phyloP scores from a whole-genome alignment of 352 stramenopile species.

The Phytophthora lateralis region DNA sequence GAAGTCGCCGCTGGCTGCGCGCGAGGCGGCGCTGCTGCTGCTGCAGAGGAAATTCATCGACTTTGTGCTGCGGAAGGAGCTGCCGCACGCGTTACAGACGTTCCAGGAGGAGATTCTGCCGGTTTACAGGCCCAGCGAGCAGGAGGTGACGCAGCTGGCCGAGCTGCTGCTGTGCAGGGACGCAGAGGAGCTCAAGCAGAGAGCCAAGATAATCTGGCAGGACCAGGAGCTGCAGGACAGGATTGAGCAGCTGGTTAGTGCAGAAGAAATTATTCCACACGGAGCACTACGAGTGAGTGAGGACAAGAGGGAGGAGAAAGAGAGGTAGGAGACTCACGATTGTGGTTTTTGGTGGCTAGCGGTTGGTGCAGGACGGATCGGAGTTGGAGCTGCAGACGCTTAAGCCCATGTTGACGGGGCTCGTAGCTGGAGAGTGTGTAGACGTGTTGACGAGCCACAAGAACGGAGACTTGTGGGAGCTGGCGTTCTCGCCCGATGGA shows the following conservation, averaged over 20 bases:
- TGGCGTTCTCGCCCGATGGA: slow-evolving; percentile 85
- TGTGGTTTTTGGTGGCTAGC: slow-evolving; percentile 27
- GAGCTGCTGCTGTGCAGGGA: slow-evolving; percentile 65
- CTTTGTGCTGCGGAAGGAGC: slow-evolving; percentile 43
- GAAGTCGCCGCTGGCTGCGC: slow-evolving; percentile 45
- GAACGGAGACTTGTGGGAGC: slow-evolving; percentile 59
- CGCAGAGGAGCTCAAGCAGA: slow-evolving; percentile 38
- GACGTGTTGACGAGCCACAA: slow-evolving; percentile 53
- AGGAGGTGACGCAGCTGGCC: slow-evolving; percentile 57
- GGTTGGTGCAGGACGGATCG: slow-evolving; percentile 38
- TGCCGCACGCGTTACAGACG: slow-evolving; percentile 48
- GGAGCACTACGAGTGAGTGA: slow-evolving; percentile 57
- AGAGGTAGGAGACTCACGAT: neutral
- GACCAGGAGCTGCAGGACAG: slow-evolving; percentile 46
- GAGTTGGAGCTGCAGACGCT: slow-evolving; percentile 30
- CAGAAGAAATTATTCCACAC: slow-evolving; percentile 69
- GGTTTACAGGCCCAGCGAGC: slow-evolving; percentile 45
- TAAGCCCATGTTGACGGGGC: slow-evolving; percentile 11
- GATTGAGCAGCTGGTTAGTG: slow-evolving; percentile 64
- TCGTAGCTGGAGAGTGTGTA: slow-evolving; percentile 43
- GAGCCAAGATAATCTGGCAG: slow-evolving; percentile 48
- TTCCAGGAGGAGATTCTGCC: slow-evolving; percentile 77
- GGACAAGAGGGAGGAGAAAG: neutral
- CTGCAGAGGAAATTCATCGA: slow-evolving; percentile 77
- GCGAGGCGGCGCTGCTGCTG: slow-evolving; percentile 55